Conservation (phyloP, 306 rosid genomes). For the Leucaena leucocephala region DNA sequence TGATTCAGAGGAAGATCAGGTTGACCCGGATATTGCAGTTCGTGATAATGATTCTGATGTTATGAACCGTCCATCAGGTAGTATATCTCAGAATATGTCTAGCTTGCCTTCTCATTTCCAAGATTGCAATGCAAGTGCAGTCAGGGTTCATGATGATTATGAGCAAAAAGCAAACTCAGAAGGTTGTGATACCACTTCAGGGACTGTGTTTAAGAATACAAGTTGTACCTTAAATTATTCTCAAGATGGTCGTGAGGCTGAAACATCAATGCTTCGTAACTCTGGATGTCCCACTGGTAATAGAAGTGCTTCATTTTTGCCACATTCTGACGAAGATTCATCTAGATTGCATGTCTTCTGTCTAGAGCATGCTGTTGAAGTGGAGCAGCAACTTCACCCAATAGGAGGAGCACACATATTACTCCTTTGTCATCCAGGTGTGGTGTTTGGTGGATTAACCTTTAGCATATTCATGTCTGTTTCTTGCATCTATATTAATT, state of each 20-base stretch:
- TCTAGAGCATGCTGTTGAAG: slow-evolving; percentile 94
- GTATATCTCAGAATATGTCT: slow-evolving; percentile 41
- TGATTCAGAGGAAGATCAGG: slow-evolving; percentile 83
- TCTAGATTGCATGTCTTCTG: slow-evolving; percentile 96
- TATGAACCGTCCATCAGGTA: slow-evolving; percentile 51
- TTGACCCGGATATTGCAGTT: slow-evolving; percentile 48
- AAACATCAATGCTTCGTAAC: slow-evolving; percentile 51
- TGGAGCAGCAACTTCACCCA: slow-evolving; percentile 82
- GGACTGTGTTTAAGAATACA: slow-evolving; percentile 45
- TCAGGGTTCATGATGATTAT: slow-evolving; percentile 26
- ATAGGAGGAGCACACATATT: slow-evolving; percentile 86
- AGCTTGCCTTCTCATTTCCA: slow-evolving; percentile 47
- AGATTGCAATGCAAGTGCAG: slow-evolving; percentile 41
- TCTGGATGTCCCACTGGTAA: slow-evolving; percentile 41
- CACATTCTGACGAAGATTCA: slow-evolving; percentile 73
- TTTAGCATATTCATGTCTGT: slow-evolving; percentile 15
- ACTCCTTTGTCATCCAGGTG: slow-evolving; percentile 98
- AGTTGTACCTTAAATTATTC: slow-evolving; percentile 40
- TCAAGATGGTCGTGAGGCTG: slow-evolving; percentile 53
- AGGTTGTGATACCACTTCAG: slow-evolving; percentile 52
- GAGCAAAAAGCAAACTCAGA: slow-evolving; percentile 30
- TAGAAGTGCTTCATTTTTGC: slow-evolving; percentile 48
- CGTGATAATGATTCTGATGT: slow-evolving; percentile 45
- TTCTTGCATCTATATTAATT: slow-evolving; percentile 16
- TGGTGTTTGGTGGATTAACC: slow-evolving; percentile 38